A percentile compares a stretch with the other conserved stretches of the same genome.
Evolutionary conservation across 257 asterid genomes (phyloP).

Genomic region (Marsdenia floribunda): DNA sequence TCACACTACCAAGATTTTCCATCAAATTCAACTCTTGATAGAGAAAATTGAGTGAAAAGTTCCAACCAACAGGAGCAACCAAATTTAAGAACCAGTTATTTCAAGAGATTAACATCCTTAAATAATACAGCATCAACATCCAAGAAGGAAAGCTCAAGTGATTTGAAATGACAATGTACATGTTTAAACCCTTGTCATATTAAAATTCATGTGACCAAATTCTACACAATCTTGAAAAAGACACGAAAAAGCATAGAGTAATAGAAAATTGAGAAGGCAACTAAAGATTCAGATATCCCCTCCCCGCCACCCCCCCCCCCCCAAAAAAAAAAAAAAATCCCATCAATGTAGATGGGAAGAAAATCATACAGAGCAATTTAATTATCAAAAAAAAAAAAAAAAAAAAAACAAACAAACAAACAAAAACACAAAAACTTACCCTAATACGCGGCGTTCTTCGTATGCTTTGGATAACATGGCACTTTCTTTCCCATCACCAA

Average conservation of each 20-base stretch:
- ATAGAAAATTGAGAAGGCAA: background rate
- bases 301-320: too few species aligned
- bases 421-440: constrained; percentile 47
- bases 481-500: constrained; percentile 82
- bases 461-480: constrained; percentile 54
- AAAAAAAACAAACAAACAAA: too few species aligned
- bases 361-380: background rate
- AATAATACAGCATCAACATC: background rate
- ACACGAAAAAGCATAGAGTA: background rate
- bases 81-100: background rate
- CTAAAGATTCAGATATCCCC: background rate
- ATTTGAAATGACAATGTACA: background rate
- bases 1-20: background rate
- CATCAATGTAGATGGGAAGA: background rate
- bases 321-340: too few species aligned
- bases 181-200: background rate
- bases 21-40: background rate
- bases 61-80: background rate
- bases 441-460: constrained; percentile 71
- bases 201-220: background rate
- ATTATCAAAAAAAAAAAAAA: background rate
- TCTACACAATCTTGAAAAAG: background rate
- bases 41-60: background rate
- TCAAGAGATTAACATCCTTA: background rate
- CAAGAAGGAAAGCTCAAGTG: background rate